Base-by-base conservation (phyloP, 2,329 filamentous ascomycete species). In the Penicillium sp. region DNA sequence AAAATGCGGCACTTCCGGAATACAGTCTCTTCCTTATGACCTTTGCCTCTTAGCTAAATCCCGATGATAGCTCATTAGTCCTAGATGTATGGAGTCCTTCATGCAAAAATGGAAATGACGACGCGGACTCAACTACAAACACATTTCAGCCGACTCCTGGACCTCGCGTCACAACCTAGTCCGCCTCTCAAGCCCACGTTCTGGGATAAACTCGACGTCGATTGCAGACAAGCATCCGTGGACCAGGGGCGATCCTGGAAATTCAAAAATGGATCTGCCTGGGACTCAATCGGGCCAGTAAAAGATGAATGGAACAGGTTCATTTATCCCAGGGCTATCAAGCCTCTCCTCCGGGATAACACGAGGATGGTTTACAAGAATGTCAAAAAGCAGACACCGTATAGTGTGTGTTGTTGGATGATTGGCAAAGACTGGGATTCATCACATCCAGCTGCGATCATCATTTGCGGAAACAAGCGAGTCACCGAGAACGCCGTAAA, bases 371-470 rank as follows among this genome's bases (percentile, higher is more conserved):
- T 48, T 13, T 48, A 28, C 26, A 14, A 30, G 7, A 26, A 26
- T 14, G 14, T 48, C 25, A 48, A 48, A n/a, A 48, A 11, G 14
- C 45, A 48, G 45, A 48, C 45, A n/a, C 25, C 25, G 28, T 48
- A n/a, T 26, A 48, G 45, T 48, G 45, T 48, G 45, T 48, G 25
- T 5, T 48, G 45, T 7, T 48, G 45, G 45, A 48, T 48, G 45
- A 28, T 48, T 48, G 45, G 45, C 16, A 13, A 7, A 10, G 25
- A 48, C 25, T 48, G 45, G 45, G 14, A 48, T 30, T 48, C 25
- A 7, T 48, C 45, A 6, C 25, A 25, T 48, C 45, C 25, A 48
- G 45, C 45, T 10, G 45, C 26, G 45, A 48, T 48, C 14, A 28
- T 48, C 14, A 30, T 48, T 26, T 48, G 45, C 25, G 45, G 45